Conservation (phyloP, 768 basidiomycete species). For the Gymnopilus junonius region DNA sequence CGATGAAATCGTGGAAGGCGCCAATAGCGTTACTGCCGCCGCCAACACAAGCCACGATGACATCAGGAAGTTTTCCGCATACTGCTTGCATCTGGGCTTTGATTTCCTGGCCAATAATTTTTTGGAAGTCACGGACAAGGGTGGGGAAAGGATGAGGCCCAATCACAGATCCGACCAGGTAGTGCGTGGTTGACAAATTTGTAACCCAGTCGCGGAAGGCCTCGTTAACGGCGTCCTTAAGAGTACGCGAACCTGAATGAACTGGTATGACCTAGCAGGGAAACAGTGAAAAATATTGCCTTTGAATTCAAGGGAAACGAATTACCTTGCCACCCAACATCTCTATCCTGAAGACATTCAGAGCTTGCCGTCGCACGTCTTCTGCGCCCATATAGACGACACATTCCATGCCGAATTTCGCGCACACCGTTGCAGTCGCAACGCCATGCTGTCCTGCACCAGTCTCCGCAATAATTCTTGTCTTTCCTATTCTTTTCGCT, state of each 20-base stretch:
- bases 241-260: constrained; percentile 88
- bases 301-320: neutral
- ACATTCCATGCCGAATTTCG: constrained; percentile 94
- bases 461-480: constrained; percentile 96
- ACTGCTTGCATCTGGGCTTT: constrained; percentile 78
- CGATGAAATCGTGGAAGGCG: constrained; percentile 96
- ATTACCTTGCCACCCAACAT: constrained; percentile 92
- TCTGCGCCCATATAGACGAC: constrained; percentile 98
- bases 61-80: constrained; percentile 89
- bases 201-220: constrained; percentile 99
- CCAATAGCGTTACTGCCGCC: constrained; percentile 98
- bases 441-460: constrained; percentile 99
- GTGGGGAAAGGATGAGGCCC: constrained; percentile 99
- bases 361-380: constrained; percentile 92
- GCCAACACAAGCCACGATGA: constrained; percentile 95
- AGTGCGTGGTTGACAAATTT: constrained; percentile 91
- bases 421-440: constrained; percentile 97
- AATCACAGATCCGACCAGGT: constrained; percentile 95
- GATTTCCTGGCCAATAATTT: constrained; percentile 93
- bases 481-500: constrained; percentile 94
- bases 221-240: constrained; percentile 99
- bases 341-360: constrained; percentile 97
- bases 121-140: constrained; percentile 97
- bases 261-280: constrained; percentile 85
- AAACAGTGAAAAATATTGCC: neutral